Percentiles rank a stretch among this genome's conserved stretches.
phyloP scores from a whole-genome alignment of 2,329 filamentous ascomycete genomes.

The Botrytis cinerea region DNA sequence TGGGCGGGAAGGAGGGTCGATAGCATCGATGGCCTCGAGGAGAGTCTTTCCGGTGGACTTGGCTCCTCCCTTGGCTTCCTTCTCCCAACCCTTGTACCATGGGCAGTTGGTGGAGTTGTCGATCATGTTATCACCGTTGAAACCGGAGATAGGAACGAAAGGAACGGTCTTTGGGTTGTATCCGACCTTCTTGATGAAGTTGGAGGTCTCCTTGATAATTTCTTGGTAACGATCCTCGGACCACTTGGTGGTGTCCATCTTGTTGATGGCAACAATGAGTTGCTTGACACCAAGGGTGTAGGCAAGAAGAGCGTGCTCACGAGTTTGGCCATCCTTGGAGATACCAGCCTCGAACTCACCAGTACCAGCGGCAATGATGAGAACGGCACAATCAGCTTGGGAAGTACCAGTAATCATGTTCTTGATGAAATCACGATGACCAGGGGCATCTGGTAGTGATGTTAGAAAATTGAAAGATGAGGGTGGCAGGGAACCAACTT shows the following conservation, averaged over 20 bases:
- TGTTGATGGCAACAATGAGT: conserved; percentile 99
- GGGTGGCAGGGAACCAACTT: conserved; percentile 44
- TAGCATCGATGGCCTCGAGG: conserved; percentile 96
- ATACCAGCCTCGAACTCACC: conserved; percentile 99
- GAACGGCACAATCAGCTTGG: conserved; percentile 98
- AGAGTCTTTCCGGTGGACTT: conserved; percentile 95
- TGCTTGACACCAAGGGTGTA: conserved; percentile 99
- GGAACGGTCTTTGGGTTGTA: conserved; percentile 99
- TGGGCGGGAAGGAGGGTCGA: conserved; percentile 89
- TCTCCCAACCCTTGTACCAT: conserved; percentile 99
- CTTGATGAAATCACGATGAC: conserved; percentile 99
- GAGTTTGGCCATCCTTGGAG: conserved; percentile 99
- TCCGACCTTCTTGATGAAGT: conserved; percentile 99
- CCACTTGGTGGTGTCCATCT: conserved; percentile 99
- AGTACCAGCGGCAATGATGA: conserved; percentile 99
- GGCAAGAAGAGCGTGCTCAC: conserved; percentile 99
- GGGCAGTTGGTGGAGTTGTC: conserved; percentile 85
- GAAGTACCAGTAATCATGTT: conserved; percentile 99
- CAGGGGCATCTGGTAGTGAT: conserved; percentile 74
- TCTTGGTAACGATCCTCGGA: conserved; percentile 93
- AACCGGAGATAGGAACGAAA: conserved; percentile 99
- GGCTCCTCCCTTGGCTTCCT: conserved; percentile 81
- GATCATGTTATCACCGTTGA: conserved; percentile 99
- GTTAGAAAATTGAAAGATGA: conserved; percentile 18
- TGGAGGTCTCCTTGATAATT: conserved; percentile 99